These are phyloP conservation scores for Oryza rufipogon DNA, from an alignment of 176 grass and related monocot species.

Conservation along the genomic window DNA sequence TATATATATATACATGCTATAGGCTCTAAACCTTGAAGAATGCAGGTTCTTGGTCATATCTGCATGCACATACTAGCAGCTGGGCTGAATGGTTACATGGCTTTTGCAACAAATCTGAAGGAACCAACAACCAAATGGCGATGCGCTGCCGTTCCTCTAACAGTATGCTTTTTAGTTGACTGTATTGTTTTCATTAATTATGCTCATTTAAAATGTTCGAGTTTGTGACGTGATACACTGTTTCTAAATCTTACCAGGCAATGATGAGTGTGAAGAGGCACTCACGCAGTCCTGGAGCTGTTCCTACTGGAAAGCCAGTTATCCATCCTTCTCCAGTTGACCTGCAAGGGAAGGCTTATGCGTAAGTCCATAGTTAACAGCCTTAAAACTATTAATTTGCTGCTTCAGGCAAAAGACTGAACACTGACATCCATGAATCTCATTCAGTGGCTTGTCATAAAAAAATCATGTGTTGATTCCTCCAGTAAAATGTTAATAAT, in stretches of 20 bases:
- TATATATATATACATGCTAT: not conserved
- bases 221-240: not conserved
- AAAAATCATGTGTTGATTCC: too few species aligned
- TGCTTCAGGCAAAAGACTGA: not conserved
- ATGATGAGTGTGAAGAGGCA: slow-evolving; percentile 74
- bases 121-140: slow-evolving; percentile 57
- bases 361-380: slow-evolving; percentile 38
- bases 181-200: not conserved
- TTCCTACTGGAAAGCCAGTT: slow-evolving; percentile 59
- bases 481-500: not conserved
- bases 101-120: slow-evolving; percentile 73
- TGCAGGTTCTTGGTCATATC: slow-evolving; percentile 63
- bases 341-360: slow-evolving; percentile 69
- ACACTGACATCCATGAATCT: not conserved
- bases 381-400: not conserved
- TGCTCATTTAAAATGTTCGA: not conserved
- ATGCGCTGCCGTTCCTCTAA: slow-evolving; percentile 66
- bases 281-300: slow-evolving; percentile 60
- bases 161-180: slow-evolving; percentile 36
- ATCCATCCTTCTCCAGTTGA: slow-evolving; percentile 76
- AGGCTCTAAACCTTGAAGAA: slow-evolving; percentile 10
- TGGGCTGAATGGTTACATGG: slow-evolving; percentile 74
- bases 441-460: not conserved
- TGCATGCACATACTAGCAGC: slow-evolving; percentile 53
- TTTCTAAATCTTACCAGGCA: slow-evolving; percentile 28